phyloP scores from a whole-genome alignment of 177 flowering plant genomes.

The Vitis hybrid region DNA sequence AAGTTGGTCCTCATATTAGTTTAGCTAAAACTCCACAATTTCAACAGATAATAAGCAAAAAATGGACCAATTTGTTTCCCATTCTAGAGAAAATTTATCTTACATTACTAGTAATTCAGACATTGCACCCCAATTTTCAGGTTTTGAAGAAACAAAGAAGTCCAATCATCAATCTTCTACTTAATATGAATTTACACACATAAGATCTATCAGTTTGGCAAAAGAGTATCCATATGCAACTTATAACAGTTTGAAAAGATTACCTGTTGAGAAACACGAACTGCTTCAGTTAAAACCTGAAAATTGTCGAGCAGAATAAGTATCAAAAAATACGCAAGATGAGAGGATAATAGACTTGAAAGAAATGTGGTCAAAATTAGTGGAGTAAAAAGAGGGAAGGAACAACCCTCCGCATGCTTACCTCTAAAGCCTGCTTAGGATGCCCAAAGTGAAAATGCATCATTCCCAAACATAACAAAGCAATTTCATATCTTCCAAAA shows the following conservation, averaged over 20 bases:
- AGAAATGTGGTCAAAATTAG: neutral
- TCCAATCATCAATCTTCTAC: too few species aligned
- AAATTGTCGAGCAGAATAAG: constrained; percentile 13
- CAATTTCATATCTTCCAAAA: constrained; percentile 81
- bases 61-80: too few species aligned
- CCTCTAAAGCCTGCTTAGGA: constrained; percentile 85
- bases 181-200: too few species aligned
- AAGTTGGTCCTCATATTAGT: too few species aligned
- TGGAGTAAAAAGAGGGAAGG: neutral
- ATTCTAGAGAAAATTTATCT: too few species aligned
- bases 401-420: constrained; percentile 20
- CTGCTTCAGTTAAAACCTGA: constrained; percentile 92
- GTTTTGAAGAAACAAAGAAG: too few species aligned
- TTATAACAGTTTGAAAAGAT: neutral
- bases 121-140: too few species aligned
- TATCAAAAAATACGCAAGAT: neutral
- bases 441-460: constrained; percentile 96
- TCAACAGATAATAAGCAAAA: too few species aligned
- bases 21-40: too few species aligned
- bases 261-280: constrained; percentile 85
- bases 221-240: too few species aligned
- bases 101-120: too few species aligned
- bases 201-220: too few species aligned
- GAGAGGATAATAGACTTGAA: neutral
- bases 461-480: constrained; percentile 83